Base-by-base conservation (phyloP, 352 stramenopile species). In the Globisporangium uncinulatum region DNA sequence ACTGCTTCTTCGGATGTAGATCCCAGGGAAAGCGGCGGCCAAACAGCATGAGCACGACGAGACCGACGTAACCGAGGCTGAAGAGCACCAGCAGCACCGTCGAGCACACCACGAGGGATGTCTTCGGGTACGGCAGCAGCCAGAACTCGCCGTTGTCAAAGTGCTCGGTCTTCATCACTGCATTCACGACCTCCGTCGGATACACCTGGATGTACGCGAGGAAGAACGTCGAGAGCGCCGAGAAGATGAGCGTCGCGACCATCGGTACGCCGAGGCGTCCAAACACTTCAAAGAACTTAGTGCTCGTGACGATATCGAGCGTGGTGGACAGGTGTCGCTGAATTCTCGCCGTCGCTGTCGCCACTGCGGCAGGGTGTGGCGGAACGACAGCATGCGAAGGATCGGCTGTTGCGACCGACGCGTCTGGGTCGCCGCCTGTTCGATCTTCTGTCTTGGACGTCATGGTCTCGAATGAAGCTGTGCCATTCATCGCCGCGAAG, bases 101-200 rank as follows among this genome's bases (percentile, higher is more conserved):
- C 10, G 71, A 37, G 0, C 32, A 52, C 44, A 73, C 44, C 10
- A 66, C 51, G 29, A 80, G 61, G 3, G 19, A 1, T 9, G 51
- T 15, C 4, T 73, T 57, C 6, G 65, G 58, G 14, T 62, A 52
- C 20, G 69, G 61, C 9, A 82, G 57, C 36, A 76, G 46, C 72
- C 74, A 85, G 19, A 85, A 82, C 34, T 78, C 69, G 37, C 74
- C 69, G 36, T 67, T 69, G 60, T 82, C 72, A 20, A 82, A 72
- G 0, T 67, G 24, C 21, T 55, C 51, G 10, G 70, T 82, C 13
- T 67, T 64, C 70, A 79, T 78, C 1, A 82, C 14, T 0, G 34
- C 48, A 34, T 83, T 86, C 1, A 72, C 68, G 19, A 72, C 62
- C n/a, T 69, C 34, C 0, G 59, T 72, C 11, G 75, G 62, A 14